These are phyloP conservation scores for Fusarium sp. DNA, from an alignment of 2,329 filamentous ascomycete species.

Conservation along the genomic window DNA sequence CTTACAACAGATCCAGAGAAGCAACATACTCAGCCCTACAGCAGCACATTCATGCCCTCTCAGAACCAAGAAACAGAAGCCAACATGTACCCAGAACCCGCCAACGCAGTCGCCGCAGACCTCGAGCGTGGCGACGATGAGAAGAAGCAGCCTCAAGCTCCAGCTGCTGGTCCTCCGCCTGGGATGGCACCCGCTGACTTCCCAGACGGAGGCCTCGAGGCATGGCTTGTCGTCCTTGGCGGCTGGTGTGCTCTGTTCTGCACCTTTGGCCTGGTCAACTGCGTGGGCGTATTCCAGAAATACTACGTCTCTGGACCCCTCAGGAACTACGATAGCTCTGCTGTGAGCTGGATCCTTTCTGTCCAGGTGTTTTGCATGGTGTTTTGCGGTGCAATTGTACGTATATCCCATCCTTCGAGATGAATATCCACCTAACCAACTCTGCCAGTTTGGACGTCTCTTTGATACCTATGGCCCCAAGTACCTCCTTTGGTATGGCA, in stretches of 20 bases:
- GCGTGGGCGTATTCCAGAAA: constrained; percentile 66
- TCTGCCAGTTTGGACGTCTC: constrained; percentile 62
- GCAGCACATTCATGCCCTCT: constrained; percentile 7
- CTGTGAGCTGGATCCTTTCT: constrained; percentile 70
- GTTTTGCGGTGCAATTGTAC: constrained; percentile 60
- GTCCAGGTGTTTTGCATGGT: constrained; percentile 62
- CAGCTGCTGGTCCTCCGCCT: constrained; percentile 41
- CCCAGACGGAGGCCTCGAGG: constrained; percentile 67
- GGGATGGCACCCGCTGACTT: constrained; percentile 62
- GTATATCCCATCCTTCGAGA: constrained; percentile 39
- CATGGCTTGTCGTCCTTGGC: constrained; percentile 67
- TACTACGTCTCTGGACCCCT: constrained; percentile 66
- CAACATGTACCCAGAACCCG: constrained; percentile 44
- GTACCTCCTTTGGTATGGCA: constrained; percentile 64
- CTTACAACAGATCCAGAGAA: constrained; percentile 25
- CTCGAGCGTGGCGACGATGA: constrained; percentile 34
- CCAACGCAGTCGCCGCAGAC: constrained; percentile 47
- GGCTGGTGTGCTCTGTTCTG: constrained; percentile 58
- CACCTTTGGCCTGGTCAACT: constrained; percentile 59
- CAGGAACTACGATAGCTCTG: constrained; percentile 58
- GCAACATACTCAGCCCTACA: constrained; percentile 12
- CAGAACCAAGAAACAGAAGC: constrained; percentile 30
- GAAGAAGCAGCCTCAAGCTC: constrained; percentile 25
- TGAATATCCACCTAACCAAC: not conserved
- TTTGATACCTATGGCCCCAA: constrained; percentile 74